A percentile compares a stretch with the other conserved stretches of the same genome.
phyloP scores from a whole-genome alignment of 2,329 filamentous ascomycete species.

The Fusarium protoensiforme region DNA sequence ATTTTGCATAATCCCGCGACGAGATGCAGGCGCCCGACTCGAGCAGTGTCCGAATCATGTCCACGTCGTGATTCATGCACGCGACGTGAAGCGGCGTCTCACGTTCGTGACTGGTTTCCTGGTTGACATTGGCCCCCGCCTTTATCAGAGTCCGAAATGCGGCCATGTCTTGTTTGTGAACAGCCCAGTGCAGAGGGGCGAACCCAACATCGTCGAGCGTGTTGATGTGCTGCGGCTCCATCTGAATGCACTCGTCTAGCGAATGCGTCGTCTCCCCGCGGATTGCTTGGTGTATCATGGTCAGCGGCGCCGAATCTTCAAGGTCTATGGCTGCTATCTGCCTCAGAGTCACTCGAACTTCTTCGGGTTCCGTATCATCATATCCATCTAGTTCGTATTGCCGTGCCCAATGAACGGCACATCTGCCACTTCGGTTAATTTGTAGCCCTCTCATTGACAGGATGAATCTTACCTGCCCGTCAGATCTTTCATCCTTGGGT shows the following conservation, averaged over 20 bases:
- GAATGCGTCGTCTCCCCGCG: background rate
- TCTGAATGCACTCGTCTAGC: background rate
- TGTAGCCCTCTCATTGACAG: background rate
- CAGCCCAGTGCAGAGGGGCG: background rate
- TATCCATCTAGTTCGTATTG: background rate
- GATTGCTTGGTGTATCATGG: background rate
- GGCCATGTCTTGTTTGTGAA: background rate
- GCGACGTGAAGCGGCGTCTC: background rate
- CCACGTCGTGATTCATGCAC: rapidly evolving
- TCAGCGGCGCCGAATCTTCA: background rate
- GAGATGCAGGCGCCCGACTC: background rate
- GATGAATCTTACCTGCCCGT: background rate
- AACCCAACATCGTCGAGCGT: background rate
- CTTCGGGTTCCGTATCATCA: background rate
- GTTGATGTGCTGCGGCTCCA: background rate
- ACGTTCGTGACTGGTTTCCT: background rate
- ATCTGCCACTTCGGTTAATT: background rate
- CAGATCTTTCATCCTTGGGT: background rate
- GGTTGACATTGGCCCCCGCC: background rate
- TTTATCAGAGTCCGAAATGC: background rate
- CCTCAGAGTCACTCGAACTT: background rate
- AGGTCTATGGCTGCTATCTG: background rate
- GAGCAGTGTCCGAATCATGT: background rate
- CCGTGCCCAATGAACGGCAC: background rate
- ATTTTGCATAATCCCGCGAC: background rate